Base-by-base conservation (phyloP, 202 grass and related monocot genomes). In the Schoenoplectus triqueter region DNA sequence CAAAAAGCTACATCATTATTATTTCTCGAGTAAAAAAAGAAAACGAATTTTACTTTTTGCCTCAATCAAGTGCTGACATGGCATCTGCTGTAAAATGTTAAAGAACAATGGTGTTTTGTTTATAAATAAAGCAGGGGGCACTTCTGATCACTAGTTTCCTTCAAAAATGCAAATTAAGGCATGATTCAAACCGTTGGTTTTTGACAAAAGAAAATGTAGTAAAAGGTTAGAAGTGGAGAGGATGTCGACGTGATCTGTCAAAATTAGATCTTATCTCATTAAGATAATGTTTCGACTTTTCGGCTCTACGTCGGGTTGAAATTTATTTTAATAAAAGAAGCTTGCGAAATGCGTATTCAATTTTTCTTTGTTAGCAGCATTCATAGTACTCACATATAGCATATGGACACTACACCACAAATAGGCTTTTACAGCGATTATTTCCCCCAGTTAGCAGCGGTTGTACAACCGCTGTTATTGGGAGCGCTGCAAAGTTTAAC, bases 221-320 rank as follows among this genome's bases (percentile, higher is more conserved):
- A 69, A 42, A 46, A 45, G 22, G 60, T 21, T 19, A 39, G 52
- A 66, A 64, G 64, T 60, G 41, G 55, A 55, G 31, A 31, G 72
- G 84, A 85, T 67, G 78, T 31, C 20, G 40, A 69, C 20, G 17
- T 86, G 85, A 81, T 71, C 50, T 63, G 21, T 61, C 72, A 31
- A 21, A 80, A 39, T 52, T 82, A 67, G 31, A 86, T 73, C 48
- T 86, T 81, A 86, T 86, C 85, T 31, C n/a, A 40, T 69, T 73
- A 22, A 44, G 85, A 86, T 86, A 81, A 81, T 71, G 39, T 15
- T 80, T 81, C 10, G 0, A 15, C 7, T 49, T 15, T 67, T 80
- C 22, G 49, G 3, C 40, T 45, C 31, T 80, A 68, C 41, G 65
- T 75, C 56, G 11, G 21, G 10, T 67, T 7, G 14, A 48, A 31